Base-by-base conservation (phyloP, 1,284 basidiomycete genomes). In the Paramarasmius palmivorus region DNA sequence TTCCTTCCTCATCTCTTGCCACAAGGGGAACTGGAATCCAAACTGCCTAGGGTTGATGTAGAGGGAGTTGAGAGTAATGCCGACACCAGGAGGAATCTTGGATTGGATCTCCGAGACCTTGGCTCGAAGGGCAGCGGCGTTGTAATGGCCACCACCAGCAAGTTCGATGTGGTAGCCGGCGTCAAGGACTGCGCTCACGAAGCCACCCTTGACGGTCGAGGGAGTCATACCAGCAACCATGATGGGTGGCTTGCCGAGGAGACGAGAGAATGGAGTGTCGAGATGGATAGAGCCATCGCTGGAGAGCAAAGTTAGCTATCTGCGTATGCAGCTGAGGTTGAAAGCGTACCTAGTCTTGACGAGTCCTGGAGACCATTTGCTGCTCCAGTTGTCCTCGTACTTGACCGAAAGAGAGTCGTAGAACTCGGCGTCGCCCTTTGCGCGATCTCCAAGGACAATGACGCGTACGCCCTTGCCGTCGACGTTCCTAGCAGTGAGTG, bases 181-280 rank as follows among this genome's bases (percentile, higher is more conserved):
- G 63, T 92, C 85, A 62, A 98, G 86, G 36, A 96, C 83, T 6
- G 96, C 95, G 56, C 88, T 86, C 61, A 97, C 94, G 69, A 97
- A 94, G 40, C 93, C 93, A 49, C 89, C 89, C 66, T 94, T 89
- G 59, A 98, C 95, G 20, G 95, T 98, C 1, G 88, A 89, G 1
- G 95, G 95, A 0, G 95, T 97, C 97, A 99, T 99, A 60, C 96
- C 97, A 46, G 94, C 94, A 45, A 99, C 94, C 95, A 98, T 98
- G 71, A 99, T 89, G 17, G 96, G 96, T 1, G 96, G 86, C 75
- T 98, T 98, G 62, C 94, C 93, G 35, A 98, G 75, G 48, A 98
- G 83, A 58, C 96, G 91, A 52, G 95, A 97, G 81, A 97, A 96
- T 5, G 94, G 90, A 0, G 96, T 98, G 71, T 99, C 95, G 64